These are phyloP conservation scores for Pythium plurisporium DNA, from an alignment of 352 stramenopile genomes.

Conservation along the genomic window DNA sequence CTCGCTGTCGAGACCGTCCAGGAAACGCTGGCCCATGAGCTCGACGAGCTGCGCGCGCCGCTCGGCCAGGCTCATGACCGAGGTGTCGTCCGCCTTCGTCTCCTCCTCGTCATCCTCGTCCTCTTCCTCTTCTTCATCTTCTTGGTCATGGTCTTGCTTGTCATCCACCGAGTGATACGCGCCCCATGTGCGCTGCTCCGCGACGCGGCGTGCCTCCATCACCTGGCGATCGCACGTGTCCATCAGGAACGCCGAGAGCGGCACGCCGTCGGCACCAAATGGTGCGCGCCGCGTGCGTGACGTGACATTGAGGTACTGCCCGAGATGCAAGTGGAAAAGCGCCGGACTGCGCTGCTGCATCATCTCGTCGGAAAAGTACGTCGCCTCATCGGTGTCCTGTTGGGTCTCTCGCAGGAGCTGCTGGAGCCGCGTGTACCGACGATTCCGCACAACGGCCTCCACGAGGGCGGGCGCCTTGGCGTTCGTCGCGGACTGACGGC, in stretches of 20 bases:
- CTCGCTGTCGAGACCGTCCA: slow-evolving; percentile 53
- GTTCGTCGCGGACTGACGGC: background rate
- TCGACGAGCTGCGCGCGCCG: slow-evolving; percentile 62
- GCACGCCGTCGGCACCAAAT: slow-evolving; percentile 9
- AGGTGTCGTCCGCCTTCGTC: slow-evolving; percentile 20
- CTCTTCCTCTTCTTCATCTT: slow-evolving; percentile 48
- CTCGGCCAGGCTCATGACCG: slow-evolving; percentile 27
- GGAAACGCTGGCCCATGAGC: slow-evolving; percentile 68
- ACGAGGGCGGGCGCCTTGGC: slow-evolving; percentile 4
- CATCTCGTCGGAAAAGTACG: slow-evolving; percentile 75
- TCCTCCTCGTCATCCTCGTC: slow-evolving; percentile 30
- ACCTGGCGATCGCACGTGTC: slow-evolving; percentile 61
- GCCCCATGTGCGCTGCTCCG: slow-evolving; percentile 61
- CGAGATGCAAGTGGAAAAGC: slow-evolving; percentile 82
- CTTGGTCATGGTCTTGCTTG: slow-evolving; percentile 25
- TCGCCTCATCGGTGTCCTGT: slow-evolving; percentile 6
- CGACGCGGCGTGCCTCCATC: slow-evolving; percentile 53
- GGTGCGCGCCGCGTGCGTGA: slow-evolving; percentile 10
- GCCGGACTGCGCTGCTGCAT: slow-evolving; percentile 80
- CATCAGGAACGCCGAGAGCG: slow-evolving; percentile 68
- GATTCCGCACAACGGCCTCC: slow-evolving; percentile 53
- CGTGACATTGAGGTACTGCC: slow-evolving; percentile 49
- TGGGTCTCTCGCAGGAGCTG: slow-evolving; percentile 43
- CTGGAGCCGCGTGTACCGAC: slow-evolving; percentile 63
- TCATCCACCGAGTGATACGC: slow-evolving; percentile 26